Evolutionary conservation across 2,329 filamentous ascomycete genomes (phyloP).

Genomic region (Nothophoma quercina): DNA sequence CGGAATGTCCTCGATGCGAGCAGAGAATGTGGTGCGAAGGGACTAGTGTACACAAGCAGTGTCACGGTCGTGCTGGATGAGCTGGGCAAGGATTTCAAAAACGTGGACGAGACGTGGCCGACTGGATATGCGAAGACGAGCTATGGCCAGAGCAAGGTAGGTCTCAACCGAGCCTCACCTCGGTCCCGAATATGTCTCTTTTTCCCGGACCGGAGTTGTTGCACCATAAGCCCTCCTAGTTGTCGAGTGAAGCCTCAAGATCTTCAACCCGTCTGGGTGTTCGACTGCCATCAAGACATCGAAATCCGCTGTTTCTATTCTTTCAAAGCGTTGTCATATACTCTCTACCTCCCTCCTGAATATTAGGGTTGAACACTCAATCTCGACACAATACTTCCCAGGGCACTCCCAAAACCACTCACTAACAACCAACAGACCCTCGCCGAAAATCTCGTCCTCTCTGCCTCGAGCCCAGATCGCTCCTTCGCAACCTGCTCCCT

Average conservation of each 20-base stretch:
- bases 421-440: conserved; percentile 61
- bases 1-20: conserved; percentile 78
- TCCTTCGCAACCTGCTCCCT: conserved; percentile 78
- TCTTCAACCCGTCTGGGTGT: too few relatives aligned
- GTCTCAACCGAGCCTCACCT: too few relatives aligned
- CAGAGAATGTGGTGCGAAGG: conserved; percentile 73
- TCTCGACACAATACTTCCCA: too few relatives aligned
- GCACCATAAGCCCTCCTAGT: too few relatives aligned
- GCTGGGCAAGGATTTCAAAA: conserved; percentile 72
- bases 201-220: too few relatives aligned
- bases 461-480: conserved; percentile 68
- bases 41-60: conserved; percentile 89
- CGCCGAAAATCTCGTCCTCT: conserved; percentile 81
- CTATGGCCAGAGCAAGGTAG: conserved; percentile 90
- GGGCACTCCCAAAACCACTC: background rate
- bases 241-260: too few relatives aligned
- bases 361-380: too few relatives aligned
- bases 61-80: conserved; percentile 89
- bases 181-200: too few relatives aligned
- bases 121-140: conserved; percentile 75
- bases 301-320: too few relatives aligned
- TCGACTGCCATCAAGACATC: too few relatives aligned
- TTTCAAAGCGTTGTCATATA: too few relatives aligned
- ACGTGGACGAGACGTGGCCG: conserved; percentile 85
- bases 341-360: too few relatives aligned